phyloP scores from a whole-genome alignment of 139 green algal genomes.

The Chlamydomonas applanata region DNA sequence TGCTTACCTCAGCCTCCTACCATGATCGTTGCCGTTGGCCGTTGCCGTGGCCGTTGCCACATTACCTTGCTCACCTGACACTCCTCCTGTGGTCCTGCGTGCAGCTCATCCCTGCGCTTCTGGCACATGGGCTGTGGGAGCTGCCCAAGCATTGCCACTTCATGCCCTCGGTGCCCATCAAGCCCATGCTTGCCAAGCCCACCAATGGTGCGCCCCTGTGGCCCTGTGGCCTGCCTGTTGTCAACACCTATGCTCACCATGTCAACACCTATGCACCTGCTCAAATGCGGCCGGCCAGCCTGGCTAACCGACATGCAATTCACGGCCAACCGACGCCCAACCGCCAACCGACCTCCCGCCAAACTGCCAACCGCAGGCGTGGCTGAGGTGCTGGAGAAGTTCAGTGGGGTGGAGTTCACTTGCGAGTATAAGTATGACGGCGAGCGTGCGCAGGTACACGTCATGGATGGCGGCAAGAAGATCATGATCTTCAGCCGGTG shows the following conservation, averaged over 20 bases:
- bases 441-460: slow-evolving; percentile 87
- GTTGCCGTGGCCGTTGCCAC: too few relatives aligned
- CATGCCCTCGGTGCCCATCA: slow-evolving; percentile 78
- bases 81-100: not conserved
- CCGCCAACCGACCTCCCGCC: not conserved
- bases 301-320: too few relatives aligned
- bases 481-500: slow-evolving; percentile 70
- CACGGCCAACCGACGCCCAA: too few relatives aligned
- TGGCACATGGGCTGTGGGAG: slow-evolving; percentile 61
- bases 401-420: slow-evolving; percentile 83
- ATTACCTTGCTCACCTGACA: too few relatives aligned
- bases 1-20: too few relatives aligned
- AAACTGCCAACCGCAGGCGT: too few relatives aligned
- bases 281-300: too few relatives aligned
- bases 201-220: slow-evolving; percentile 64
- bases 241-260: not conserved
- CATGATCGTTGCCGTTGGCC: too few relatives aligned
- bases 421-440: slow-evolving; percentile 99
- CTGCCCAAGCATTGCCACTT: slow-evolving; percentile 78
- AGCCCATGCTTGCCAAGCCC: slow-evolving; percentile 95
- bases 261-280: too few relatives aligned
- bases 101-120: slow-evolving; percentile 80
- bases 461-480: slow-evolving; percentile 67
- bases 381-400: slow-evolving; percentile 90
- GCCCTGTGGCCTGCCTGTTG: not conserved